Conservation (phyloP, 768 basidiomycete genomes). For the Trametes villosa region DNA sequence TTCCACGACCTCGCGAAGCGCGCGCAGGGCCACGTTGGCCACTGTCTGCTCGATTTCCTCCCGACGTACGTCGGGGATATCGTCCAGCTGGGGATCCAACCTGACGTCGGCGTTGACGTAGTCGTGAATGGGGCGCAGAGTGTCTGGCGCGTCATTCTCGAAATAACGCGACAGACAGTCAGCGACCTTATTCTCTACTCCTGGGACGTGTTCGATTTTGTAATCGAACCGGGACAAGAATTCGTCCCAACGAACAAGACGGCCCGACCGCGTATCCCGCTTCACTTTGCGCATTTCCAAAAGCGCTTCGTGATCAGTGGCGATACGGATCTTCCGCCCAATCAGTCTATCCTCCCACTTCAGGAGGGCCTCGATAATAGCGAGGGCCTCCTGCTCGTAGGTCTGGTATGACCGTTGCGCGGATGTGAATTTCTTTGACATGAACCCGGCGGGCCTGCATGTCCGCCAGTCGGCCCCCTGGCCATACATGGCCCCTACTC, state of each 20-base stretch:
- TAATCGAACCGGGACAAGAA: conserved; percentile 35
- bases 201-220: conserved; percentile 33
- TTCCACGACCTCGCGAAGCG: too few relatives aligned
- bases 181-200: conserved; percentile 33
- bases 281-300: too few relatives aligned
- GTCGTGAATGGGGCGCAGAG: too few relatives aligned
- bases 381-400: conserved; percentile 27
- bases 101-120: too few relatives aligned
- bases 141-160: too few relatives aligned
- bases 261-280: conserved; percentile 21
- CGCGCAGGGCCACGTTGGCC: too few relatives aligned
- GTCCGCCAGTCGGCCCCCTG: conserved; percentile 34
- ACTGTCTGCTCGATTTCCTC: too few relatives aligned
- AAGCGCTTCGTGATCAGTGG: conserved; percentile 19
- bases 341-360: conserved; percentile 41
- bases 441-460: conserved; percentile 34
- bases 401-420: conserved; percentile 31
- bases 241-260: conserved; percentile 37
- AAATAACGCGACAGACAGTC: conserved; percentile 38
- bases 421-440: conserved; percentile 34
- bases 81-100: too few relatives aligned
- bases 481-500: conserved; percentile 30
- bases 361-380: conserved; percentile 25
- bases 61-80: too few relatives aligned
- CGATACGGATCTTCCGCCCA: conserved; percentile 8